phyloP scores from a whole-genome alignment of 2,329 filamentous ascomycete genomes.

The Xylariales sp. region DNA sequence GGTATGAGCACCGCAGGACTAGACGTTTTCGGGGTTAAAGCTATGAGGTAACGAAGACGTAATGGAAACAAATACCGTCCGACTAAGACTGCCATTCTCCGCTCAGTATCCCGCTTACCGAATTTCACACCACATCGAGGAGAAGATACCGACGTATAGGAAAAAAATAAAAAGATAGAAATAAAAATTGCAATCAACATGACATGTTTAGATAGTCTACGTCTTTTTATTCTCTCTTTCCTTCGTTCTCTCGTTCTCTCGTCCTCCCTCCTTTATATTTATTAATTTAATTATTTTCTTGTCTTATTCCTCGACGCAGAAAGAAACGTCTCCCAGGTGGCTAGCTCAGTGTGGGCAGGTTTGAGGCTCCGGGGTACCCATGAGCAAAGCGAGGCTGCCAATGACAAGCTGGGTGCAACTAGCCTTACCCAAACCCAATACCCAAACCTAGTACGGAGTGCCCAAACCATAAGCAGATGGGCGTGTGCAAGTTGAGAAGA shows the following conservation, averaged over 20 bases:
- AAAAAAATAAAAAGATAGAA: no score
- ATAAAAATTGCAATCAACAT: no score
- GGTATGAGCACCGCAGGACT: not conserved
- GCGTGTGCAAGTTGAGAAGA: conserved; percentile 9
- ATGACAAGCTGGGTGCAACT: conserved; percentile 1
- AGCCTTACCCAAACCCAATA: conserved; percentile 13
- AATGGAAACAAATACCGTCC: conserved; percentile 41
- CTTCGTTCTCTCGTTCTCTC: no score
- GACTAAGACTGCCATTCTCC: conserved; percentile 9
- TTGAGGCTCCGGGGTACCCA: not conserved
- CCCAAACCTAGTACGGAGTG: not conserved
- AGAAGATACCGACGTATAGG: no score
- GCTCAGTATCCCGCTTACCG: conserved; percentile 27
- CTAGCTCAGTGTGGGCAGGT: not conserved
- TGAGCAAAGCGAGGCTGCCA: conserved; percentile 25
- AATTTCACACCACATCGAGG: conserved; percentile 22
- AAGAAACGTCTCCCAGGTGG: no score
- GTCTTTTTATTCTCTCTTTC: not conserved
- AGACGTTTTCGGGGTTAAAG: conserved; percentile 21
- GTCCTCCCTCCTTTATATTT: no score
- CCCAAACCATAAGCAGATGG: not conserved
- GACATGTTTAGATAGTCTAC: no score
- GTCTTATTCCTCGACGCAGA: not conserved
- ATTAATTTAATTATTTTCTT: not conserved
- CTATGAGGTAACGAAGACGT: conserved; percentile 49